A percentile compares a stretch with the other conserved stretches of the same genome.
These are phyloP conservation scores for Thielaviopsis ethacetica DNA, from an alignment of 2,329 filamentous ascomycete species.

Conservation along the genomic window DNA sequence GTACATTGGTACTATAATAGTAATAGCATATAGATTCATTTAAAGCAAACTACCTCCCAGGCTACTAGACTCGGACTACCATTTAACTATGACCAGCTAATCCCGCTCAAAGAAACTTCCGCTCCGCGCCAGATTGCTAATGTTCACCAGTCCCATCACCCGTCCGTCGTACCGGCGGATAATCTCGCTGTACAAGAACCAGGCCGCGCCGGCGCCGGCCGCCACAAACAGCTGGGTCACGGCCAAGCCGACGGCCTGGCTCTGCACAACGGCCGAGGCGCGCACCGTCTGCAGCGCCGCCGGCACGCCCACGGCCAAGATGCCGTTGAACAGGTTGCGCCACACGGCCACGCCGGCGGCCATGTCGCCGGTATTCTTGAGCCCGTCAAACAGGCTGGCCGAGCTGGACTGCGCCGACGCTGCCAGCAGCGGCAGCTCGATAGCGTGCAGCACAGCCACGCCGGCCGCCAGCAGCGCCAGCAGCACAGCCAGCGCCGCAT, in stretches of 20 bases:
- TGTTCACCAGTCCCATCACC: conserved; percentile 30
- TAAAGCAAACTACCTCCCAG: background rate
- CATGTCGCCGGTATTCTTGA: conserved; percentile 34
- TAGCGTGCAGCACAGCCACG: conserved; percentile 23
- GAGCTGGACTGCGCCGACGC: conserved; percentile 34
- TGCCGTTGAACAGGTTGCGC: conserved; percentile 25
- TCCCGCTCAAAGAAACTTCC: conserved; percentile 31
- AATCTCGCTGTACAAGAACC: conserved; percentile 26
- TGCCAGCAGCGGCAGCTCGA: conserved; percentile 26
- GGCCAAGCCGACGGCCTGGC: conserved; percentile 25
- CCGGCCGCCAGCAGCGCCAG: conserved; percentile 32
- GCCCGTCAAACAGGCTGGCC: conserved; percentile 27
- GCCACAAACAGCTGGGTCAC: conserved; percentile 26
- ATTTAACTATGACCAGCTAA: no score
- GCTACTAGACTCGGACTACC: no score
- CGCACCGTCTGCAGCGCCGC: conserved; percentile 18
- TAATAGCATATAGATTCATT: no score
- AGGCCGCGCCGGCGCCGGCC: conserved; percentile 19
- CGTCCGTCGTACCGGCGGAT: conserved; percentile 28
- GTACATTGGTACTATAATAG: no score
- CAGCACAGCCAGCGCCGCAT: conserved; percentile 28
- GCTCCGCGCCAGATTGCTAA: conserved; percentile 25
- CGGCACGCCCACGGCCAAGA: conserved; percentile 28
- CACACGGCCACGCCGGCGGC: conserved; percentile 25
- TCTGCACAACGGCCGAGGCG: conserved; percentile 20